Evolutionary conservation across 106 monocot species (phyloP).

Genomic region (Platanthera zijinensis): DNA sequence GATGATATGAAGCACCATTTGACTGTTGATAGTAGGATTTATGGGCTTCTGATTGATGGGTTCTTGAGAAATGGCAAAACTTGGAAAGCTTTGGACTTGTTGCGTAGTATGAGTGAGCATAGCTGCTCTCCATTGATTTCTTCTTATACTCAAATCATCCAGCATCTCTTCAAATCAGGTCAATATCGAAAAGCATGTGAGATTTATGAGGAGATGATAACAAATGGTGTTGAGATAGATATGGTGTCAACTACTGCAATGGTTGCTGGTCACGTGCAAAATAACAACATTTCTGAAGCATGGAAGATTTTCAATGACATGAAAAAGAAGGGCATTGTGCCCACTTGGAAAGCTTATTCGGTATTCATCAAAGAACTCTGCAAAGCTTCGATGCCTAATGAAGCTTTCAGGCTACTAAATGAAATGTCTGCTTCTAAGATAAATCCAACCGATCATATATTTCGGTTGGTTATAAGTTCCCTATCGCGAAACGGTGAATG

Average conservation of each 20-base stretch:
- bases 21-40: conserved; percentile 19
- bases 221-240: conserved; percentile 42
- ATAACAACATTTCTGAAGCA: conserved; percentile 51
- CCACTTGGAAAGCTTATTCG: conserved; percentile 46
- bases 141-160: conserved; percentile 66
- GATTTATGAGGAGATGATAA: conserved; percentile 60
- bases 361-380: conserved; percentile 78
- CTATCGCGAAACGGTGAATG: conserved; percentile 34
- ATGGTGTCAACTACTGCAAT: conserved; percentile 50
- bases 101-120: conserved; percentile 31
- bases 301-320: conserved; percentile 39
- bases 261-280: conserved; percentile 52
- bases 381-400: conserved; percentile 45
- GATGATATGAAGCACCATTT: conserved; percentile 25
- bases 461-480: conserved; percentile 30
- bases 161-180: conserved; percentile 46
- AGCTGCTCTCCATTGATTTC: conserved; percentile 28
- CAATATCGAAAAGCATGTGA: conserved; percentile 46
- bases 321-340: conserved; percentile 35
- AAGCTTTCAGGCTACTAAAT: conserved; percentile 50
- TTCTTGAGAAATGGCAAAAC: conserved; percentile 36
- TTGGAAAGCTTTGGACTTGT: conserved; percentile 33
- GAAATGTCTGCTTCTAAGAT: conserved; percentile 49
- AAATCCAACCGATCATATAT: conserved; percentile 24
- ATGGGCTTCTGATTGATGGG: conserved; percentile 53